Evolutionary conservation across 2,329 filamentous ascomycete genomes (phyloP).

Genomic region (Aspergillus oerlinghausenensis): DNA sequence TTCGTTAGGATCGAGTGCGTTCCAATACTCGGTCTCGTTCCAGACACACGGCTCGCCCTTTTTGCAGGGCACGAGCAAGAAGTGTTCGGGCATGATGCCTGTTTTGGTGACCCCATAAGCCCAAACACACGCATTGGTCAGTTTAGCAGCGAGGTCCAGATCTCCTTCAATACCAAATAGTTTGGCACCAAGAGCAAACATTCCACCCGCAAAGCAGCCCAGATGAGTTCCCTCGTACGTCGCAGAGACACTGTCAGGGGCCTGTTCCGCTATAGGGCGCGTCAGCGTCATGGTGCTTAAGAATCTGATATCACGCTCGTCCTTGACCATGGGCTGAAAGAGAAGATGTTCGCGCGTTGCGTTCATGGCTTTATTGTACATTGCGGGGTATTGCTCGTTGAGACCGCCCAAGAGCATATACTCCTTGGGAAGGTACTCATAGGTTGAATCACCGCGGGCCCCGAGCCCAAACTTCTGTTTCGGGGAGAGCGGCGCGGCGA

Average conservation of each 20-base stretch:
- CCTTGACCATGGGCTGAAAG: conserved; percentile 43
- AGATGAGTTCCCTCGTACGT: conserved; percentile 55
- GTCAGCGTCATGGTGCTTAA: conserved; percentile 28
- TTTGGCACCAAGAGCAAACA: conserved; percentile 58
- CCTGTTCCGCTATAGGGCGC: conserved; percentile 7
- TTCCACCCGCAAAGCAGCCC: conserved; percentile 57
- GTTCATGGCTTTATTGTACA: conserved; percentile 42
- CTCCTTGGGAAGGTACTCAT: conserved; percentile 50
- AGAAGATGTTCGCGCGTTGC: conserved; percentile 38
- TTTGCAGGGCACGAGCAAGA: conserved; percentile 50
- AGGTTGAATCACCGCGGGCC: conserved; percentile 45
- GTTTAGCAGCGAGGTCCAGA: conserved; percentile 51
- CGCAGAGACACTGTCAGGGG: conserved; percentile 20
- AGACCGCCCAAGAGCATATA: conserved; percentile 44
- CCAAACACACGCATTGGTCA: conserved; percentile 61
- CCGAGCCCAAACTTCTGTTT: conserved; percentile 41
- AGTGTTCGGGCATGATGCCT: conserved; percentile 60
- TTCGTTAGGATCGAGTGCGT: conserved; percentile 36
- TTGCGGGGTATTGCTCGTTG: conserved; percentile 38
- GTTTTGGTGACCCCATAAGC: conserved; percentile 53
- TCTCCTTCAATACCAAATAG: conserved; percentile 53
- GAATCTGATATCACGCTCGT: conserved; percentile 39
- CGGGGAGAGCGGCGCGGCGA: conserved; percentile 31
- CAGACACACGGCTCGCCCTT: conserved; percentile 45
- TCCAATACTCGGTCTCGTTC: conserved; percentile 50